phyloP scores from a whole-genome alignment of 495 filamentous ascomycete species.

The Astrothelium subdiscretum region DNA sequence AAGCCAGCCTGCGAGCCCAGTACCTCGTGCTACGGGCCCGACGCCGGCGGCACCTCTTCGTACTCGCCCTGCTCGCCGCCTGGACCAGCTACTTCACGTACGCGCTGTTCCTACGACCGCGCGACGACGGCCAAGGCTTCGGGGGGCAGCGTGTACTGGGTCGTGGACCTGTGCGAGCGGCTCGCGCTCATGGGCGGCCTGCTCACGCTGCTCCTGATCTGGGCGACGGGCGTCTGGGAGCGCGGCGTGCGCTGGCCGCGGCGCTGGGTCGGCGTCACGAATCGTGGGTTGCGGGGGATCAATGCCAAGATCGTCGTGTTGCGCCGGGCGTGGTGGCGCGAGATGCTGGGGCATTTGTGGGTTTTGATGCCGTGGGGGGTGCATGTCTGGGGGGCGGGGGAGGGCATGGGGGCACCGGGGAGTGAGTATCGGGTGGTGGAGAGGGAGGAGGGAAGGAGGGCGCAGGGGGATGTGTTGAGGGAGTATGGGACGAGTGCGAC shows the following conservation, averaged over 20 bases:
- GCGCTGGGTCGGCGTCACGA: conserved; percentile 76
- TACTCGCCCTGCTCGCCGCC: conserved; percentile 60
- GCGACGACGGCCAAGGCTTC: conserved; percentile 79
- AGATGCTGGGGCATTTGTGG: conserved; percentile 53
- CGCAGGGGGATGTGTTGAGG: conserved; percentile 13
- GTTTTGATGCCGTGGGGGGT: conserved; percentile 71
- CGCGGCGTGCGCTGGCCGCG: conserved; percentile 89
- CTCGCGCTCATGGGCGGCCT: conserved; percentile 79
- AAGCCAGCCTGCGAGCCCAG: conserved; percentile 84
- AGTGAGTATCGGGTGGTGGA: conserved; percentile 48
- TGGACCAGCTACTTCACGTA: conserved; percentile 82
- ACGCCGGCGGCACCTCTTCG: conserved; percentile 89
- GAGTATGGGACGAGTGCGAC: conserved; percentile 9
- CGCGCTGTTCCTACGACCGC: conserved; percentile 74
- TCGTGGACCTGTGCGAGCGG: conserved; percentile 77
- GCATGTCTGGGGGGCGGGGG: conserved; percentile 26
- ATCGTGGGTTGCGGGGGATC: conserved; percentile 79
- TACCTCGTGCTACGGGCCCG: conserved; percentile 82
- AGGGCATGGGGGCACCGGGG: conserved; percentile 11
- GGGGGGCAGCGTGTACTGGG: conserved; percentile 94
- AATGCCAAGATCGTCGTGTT: conserved; percentile 92
- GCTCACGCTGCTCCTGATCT: conserved; percentile 71
- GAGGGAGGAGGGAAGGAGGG: conserved; percentile 6
- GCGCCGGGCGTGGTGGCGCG: conserved; percentile 70
- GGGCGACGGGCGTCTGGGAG: conserved; percentile 92